These are phyloP conservation scores for Haplosporangium gracile DNA, from an alignment of 192 early-diverging fungal genomes.

Conservation along the genomic window DNA sequence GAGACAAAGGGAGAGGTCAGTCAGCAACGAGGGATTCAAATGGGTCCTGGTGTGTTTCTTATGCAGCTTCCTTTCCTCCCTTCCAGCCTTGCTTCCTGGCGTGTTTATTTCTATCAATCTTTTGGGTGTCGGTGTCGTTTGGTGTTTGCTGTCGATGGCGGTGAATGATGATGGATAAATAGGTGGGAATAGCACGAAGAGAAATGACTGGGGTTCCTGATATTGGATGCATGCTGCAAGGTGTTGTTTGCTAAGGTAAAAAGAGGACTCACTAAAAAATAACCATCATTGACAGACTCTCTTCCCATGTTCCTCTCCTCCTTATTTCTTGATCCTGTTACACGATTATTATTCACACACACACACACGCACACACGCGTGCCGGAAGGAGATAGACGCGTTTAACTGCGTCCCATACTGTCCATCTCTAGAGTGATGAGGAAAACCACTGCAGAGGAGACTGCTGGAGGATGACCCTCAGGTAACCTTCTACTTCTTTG, in stretches of 20 bases:
- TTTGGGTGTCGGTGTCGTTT: neutral
- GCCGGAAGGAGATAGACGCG: neutral
- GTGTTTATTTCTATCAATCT: neutral
- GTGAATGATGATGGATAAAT: neutral
- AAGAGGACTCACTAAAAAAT: neutral
- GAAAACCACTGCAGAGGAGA: neutral
- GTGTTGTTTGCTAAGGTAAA: neutral
- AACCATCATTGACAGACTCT: neutral
- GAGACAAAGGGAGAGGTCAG: neutral
- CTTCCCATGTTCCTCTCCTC: neutral
- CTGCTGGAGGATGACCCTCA: neutral
- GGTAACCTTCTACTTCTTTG: neutral
- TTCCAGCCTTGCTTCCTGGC: neutral
- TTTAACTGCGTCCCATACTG: neutral
- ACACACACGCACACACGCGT: neutral
- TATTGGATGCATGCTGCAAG: neutral
- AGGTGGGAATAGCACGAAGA: constrained; percentile 1
- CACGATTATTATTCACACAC: neutral
- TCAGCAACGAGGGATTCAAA: neutral
- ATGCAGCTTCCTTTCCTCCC: neutral
- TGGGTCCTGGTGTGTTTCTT: neutral
- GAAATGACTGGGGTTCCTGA: neutral
- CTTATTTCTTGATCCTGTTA: neutral
- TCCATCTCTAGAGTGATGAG: neutral
- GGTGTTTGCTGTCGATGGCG: neutral